Base-by-base conservation (phyloP, 2,329 filamentous ascomycete genomes). In the Colletotrichum limetticola region DNA sequence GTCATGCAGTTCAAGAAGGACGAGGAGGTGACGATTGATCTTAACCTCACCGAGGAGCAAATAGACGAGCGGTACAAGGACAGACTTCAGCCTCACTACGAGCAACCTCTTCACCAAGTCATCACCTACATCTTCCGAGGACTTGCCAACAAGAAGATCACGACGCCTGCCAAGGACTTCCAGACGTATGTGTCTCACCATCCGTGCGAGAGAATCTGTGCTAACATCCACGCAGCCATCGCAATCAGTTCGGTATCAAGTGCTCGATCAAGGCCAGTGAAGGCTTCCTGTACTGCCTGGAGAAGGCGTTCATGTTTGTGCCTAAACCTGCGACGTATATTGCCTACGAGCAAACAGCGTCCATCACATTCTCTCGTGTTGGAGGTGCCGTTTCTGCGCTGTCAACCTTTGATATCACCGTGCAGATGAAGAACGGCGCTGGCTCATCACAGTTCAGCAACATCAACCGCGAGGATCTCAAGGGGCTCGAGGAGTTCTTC, bases 221-320 rank as follows among this genome's bases (percentile, higher is more conserved):
- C 81, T 84, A 75, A 84, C 76, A 22, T 24, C 11, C 0, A 22
- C 28, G 7, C 64, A 91, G 94, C 77, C 97, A 98, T 85, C 95
- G 98, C 81, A 91, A 93, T 79, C 95, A 98, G 83, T 94, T 92
- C 77, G 97, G 97, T 71, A 97, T 99, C 84, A 99, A 99, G 86
- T 99, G 97, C 84, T 97, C 95, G n/a, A 98, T 99, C 90, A 99
- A 99, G 85, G 97, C 97, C 66, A 98, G 97, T 83, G 97, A 99
- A 85, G 97, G 97, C 74, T 95, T 98, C 80, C 87, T 99, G 63
- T 99, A 97, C 89, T 98, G 95, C 82, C 86, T 99, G 77, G 97
- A 99, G 84, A 98, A 98, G 85, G 96, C 95, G 8, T 97, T 99
- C 83, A 97, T 99, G 91, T 99, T 99, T 82, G 97, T 99, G 19